Evolutionary conservation across 2,329 filamentous ascomycete species (phyloP), one percentile per base, ranked within the genome.

Genomic region (Phaeoacremonium minimum): DNA sequence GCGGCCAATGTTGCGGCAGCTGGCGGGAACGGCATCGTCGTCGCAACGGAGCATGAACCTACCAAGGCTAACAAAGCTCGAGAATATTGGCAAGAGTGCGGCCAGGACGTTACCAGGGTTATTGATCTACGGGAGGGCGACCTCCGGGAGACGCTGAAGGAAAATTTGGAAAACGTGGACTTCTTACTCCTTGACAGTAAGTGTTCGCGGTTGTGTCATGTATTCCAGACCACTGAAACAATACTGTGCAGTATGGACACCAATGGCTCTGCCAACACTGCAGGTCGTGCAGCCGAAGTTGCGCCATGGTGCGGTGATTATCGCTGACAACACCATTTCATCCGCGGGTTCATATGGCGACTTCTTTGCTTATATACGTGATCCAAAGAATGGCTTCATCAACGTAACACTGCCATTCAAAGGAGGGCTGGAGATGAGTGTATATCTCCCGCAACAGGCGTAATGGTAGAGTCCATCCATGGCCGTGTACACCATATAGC

Each of bases 131-230:
- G 63, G 7, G 58, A 55, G 12, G 64, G 64, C 5, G 59, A 67
- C 46, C 39, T 67, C 29, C 46, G 52, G 4, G 51, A 67, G 47
- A 67, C 62, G 2, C 43, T 68, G 31, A 57, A 53, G 35, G 45
- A 47, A 1, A 34, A 51, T 15, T 6, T 41, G 31, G 33, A 31
- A 2, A 16, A 16, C 16, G 43, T 66, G 7, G 60, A 66, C 38
- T 41, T 54, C 59, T 57, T 45, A 61, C 65, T 41, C 56, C 66
- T 53, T 58, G 69, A 64, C 59, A 73, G 69, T 74, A 60, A 28
- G 35, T 33, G 18, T 15, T 26, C 22, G n/a, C n/a, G n/a, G n/a
- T n/a, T n/a, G n/a, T n/a, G n/a, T n/a, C n/a, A n/a, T n/a, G n/a
- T n/a, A n/a, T 26, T 9, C 22, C 9, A 26, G 22, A 26, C 22